These are phyloP conservation scores for Rhizophagus prolifer DNA, from an alignment of 192 early-diverging fungal species.

Conservation along the genomic window DNA sequence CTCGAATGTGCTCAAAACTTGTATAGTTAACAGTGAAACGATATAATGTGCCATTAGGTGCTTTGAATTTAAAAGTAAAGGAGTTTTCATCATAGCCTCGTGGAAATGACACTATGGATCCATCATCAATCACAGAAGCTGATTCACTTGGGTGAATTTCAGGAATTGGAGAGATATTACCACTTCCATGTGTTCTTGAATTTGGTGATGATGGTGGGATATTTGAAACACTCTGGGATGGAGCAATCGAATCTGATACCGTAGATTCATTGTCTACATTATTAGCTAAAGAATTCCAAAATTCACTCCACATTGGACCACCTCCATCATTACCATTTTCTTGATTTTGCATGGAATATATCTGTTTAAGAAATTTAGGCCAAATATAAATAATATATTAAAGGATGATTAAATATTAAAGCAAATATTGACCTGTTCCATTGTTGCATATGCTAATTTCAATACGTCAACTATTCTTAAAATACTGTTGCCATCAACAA, in stretches of 20 bases:
- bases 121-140: constrained; percentile 51
- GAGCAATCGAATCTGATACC: constrained; percentile 58
- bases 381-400: constrained; percentile 1
- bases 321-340: constrained; percentile 46
- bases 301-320: constrained; percentile 75
- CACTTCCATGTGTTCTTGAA: too few species aligned
- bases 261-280: constrained; percentile 66
- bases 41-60: constrained; percentile 68
- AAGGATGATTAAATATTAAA: background rate
- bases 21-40: constrained; percentile 63
- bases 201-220: too few species aligned
- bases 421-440: constrained; percentile 64
- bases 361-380: constrained; percentile 28
- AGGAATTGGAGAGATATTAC: constrained; percentile 42
- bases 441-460: constrained; percentile 76
- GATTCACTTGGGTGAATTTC: constrained; percentile 61
- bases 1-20: constrained; percentile 53
- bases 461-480: constrained; percentile 82
- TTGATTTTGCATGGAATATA: constrained; percentile 51
- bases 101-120: constrained; percentile 40
- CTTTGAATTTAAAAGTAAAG: constrained; percentile 79
- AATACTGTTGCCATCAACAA: constrained; percentile 70
- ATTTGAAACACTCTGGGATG: constrained; percentile 44
- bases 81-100: constrained; percentile 41
- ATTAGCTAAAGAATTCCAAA: constrained; percentile 71